These are phyloP conservation scores for Camelina neglecta DNA, from an alignment of 345 rosid species.

Conservation along the genomic window DNA sequence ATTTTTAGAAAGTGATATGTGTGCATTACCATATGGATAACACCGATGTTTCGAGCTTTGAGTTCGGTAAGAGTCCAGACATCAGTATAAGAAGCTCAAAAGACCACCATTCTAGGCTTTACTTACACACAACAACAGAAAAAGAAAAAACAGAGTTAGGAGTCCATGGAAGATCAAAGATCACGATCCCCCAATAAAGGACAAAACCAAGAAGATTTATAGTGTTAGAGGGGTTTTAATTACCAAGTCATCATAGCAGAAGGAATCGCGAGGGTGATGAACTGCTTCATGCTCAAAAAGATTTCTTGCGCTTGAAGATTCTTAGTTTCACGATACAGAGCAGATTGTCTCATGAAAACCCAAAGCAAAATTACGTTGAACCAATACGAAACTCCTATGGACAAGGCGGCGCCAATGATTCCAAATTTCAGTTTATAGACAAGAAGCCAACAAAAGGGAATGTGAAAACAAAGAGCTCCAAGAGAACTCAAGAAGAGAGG, in stretches of 20 bases:
- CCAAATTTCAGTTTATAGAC: conserved; percentile 47
- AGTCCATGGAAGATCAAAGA: not conserved
- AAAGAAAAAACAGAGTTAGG: not conserved
- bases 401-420: conserved; percentile 51
- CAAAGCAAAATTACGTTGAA: conserved; percentile 50
- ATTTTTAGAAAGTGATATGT: not conserved
- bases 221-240: not conserved
- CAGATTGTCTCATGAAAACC: conserved; percentile 45
- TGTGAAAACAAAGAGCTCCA: conserved; percentile 51
- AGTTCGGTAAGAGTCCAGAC: conserved; percentile 56
- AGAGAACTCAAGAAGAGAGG: conserved; percentile 50
- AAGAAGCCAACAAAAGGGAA: conserved; percentile 54
- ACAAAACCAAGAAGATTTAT: not conserved
- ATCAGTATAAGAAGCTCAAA: conserved; percentile 56
- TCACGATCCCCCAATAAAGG: not conserved
- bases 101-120: conserved; percentile 66
- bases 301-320: conserved; percentile 26
- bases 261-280: conserved; percentile 47
- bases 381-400: conserved; percentile 48
- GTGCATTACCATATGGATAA: conserved; percentile 57
- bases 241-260: conserved; percentile 69
- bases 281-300: conserved; percentile 42
- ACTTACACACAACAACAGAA: not conserved
- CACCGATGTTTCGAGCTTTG: conserved; percentile 61
- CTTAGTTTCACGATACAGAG: conserved; percentile 24